Percentiles rank a stretch among this genome's conserved stretches.
Conservation (phyloP, 176 grass and related monocot species). For the Tillandsia fasciculata region DNA sequence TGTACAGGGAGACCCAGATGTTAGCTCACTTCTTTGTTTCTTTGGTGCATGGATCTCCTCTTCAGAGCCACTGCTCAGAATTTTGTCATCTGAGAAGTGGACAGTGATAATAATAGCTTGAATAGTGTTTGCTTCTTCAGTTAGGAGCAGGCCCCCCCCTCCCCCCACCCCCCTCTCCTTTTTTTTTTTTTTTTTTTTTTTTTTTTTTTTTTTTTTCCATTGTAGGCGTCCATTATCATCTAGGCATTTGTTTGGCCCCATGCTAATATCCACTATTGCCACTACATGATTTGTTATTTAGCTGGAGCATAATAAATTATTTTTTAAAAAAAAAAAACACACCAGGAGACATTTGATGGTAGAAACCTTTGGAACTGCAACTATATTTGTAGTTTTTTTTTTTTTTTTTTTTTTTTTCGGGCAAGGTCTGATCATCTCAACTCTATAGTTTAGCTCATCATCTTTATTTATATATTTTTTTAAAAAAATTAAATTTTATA, state of each 20-base stretch:
- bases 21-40: neutral
- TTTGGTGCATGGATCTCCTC: neutral
- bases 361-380: too few species aligned
- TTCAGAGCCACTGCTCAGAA: constrained; percentile 2
- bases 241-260: neutral
- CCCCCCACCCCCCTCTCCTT: neutral
- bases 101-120: constrained; percentile 9
- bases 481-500: too few species aligned
- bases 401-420: too few species aligned
- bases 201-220: neutral
- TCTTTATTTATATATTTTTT: too few species aligned
- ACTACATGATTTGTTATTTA: too few species aligned
- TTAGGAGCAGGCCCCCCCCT: neutral
- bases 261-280: neutral
- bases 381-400: too few species aligned
- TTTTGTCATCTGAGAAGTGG: constrained; percentile 14
- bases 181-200: neutral
- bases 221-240: neutral
- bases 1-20: neutral
- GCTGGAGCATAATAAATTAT: too few species aligned
- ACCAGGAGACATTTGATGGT: too few species aligned
- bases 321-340: too few species aligned
- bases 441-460: too few species aligned
- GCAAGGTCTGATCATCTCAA: too few species aligned
- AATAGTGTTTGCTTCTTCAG: constrained; percentile 3